Evolutionary conservation across 2,329 filamentous ascomycete genomes (phyloP).

Genomic region (Chaetomium strumarium): DNA sequence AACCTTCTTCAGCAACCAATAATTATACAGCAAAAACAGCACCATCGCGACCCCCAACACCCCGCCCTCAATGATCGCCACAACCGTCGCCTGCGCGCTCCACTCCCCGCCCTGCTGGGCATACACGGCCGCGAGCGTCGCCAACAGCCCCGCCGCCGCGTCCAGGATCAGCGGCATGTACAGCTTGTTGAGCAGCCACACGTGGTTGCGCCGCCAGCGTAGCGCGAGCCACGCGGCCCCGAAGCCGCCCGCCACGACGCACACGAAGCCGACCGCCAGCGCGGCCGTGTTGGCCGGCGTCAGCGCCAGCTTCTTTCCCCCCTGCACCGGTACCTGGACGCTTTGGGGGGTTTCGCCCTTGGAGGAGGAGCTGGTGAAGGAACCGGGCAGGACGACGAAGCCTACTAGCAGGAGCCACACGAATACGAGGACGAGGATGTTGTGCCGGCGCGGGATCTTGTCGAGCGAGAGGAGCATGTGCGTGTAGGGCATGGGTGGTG

Average conservation of each 20-base stretch:
- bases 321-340: neutral
- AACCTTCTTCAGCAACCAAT: constrained; percentile 29
- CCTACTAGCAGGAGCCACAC: constrained; percentile 47
- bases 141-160: constrained; percentile 44
- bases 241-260: constrained; percentile 35
- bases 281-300: constrained; percentile 26
- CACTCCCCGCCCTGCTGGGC: constrained; percentile 40
- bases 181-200: constrained; percentile 48
- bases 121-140: constrained; percentile 45
- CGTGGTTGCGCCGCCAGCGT: constrained; percentile 42
- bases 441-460: constrained; percentile 40
- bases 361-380: constrained; percentile 39
- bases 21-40: constrained; percentile 30
- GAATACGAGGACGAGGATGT: constrained; percentile 40
- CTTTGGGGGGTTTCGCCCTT: constrained; percentile 17
- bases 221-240: constrained; percentile 41
- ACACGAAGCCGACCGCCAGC: constrained; percentile 38
- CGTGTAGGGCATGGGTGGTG: constrained; percentile 32
- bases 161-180: constrained; percentile 43
- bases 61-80: constrained; percentile 33
- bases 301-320: constrained; percentile 1
- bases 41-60: constrained; percentile 25
- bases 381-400: constrained; percentile 48
- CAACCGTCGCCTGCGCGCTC: constrained; percentile 38
- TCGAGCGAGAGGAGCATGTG: constrained; percentile 44